Evolutionary conservation across 2,329 filamentous ascomycete genomes (phyloP).

Genomic region (Lachnellula arida): DNA sequence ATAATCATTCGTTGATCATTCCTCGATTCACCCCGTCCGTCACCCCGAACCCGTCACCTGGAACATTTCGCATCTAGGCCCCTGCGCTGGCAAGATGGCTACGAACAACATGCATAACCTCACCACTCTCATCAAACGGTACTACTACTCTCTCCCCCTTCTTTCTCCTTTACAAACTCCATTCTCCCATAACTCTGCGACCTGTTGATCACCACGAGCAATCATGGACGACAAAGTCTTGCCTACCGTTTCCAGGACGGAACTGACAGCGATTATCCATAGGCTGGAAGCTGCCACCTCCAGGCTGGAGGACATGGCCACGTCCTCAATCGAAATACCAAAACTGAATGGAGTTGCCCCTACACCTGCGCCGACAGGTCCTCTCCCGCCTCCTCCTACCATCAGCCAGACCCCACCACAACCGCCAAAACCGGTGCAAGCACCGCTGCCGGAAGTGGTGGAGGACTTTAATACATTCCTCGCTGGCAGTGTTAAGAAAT

Average conservation of each 20-base stretch:
- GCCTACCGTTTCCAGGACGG: constrained; percentile 18
- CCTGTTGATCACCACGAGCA: constrained; percentile 4
- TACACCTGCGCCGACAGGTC: constrained; percentile 35
- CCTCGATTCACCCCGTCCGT: constrained; percentile 12
- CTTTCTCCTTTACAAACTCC: constrained; percentile 11
- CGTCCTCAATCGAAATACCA: constrained; percentile 60
- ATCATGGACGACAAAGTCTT: constrained; percentile 25
- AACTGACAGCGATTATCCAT: constrained; percentile 33
- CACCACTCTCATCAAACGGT: constrained; percentile 98
- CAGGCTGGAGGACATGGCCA: constrained; percentile 91
- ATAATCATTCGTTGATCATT: constrained; percentile 15
- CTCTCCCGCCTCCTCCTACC: constrained; percentile 29
- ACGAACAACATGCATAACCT: constrained; percentile 90
- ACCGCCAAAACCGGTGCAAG: constrained; percentile 49
- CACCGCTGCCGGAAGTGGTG: constrained; percentile 38
- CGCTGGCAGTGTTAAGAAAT: constrained; percentile 67
- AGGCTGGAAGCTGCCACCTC: constrained; percentile 97
- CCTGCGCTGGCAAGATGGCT: constrained; percentile 50
- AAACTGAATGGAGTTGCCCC: constrained; percentile 41
- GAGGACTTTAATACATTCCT: constrained; percentile 85
- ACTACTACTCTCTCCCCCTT: constrained; percentile 33
- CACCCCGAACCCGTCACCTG: constrained; percentile 23
- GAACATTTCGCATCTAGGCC: constrained; percentile 17
- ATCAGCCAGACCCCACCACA: constrained; percentile 43
- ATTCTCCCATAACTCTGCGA: constrained; percentile 3